phyloP scores from a whole-genome alignment of 176 grass and related monocot species.

The bread wheat (Triticum aestivum) region IWGSC_CS_RefSeq_v2.1 NC_057799.1:57886004-57886503 shows the following conservation, averaged over 20 bases:
- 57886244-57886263: conserved; percentile 85
- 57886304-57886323: conserved; percentile 84
- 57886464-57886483: conserved; percentile 7
- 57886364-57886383: conserved; percentile 90
- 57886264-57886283: conserved; percentile 91
- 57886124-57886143: neutral
- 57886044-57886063: neutral
- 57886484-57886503: neutral
- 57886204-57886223: conserved; percentile 14
- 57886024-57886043: conserved; percentile 2
- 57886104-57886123: neutral
- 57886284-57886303: conserved; percentile 50
- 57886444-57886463: conserved; percentile 57
- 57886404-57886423: conserved; percentile 52
- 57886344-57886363: conserved; percentile 64
- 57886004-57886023: conserved; percentile 10
- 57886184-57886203: neutral
- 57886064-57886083: neutral
- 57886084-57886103: neutral
- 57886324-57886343: conserved; percentile 62
- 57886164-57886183: neutral
- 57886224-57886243: conserved; percentile 39
- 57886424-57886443: conserved; percentile 82
- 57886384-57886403: conserved; percentile 80
- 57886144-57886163: neutral